phyloP scores from a whole-genome alignment of 441 rosid genomes.

The Euphorbia schlechtendalii region DNA sequence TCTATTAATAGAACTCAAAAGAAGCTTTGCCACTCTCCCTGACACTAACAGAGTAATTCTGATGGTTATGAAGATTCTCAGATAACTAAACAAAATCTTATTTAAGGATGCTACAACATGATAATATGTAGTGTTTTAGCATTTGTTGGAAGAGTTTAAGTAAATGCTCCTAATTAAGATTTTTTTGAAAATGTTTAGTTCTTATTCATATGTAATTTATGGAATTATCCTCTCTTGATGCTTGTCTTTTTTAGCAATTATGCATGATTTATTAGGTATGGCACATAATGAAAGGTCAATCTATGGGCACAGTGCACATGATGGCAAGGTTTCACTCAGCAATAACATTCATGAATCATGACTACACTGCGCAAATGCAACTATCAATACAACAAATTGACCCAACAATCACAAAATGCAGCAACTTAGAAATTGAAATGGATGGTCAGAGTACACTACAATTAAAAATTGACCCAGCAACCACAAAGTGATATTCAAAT shows the following conservation, averaged over 20 bases:
- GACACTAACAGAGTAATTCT: not conserved
- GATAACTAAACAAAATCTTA: not conserved
- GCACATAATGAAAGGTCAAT: too few species aligned
- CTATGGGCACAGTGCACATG: too few species aligned
- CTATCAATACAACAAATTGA: too few species aligned
- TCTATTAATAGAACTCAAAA: not conserved
- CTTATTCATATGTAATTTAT: not conserved
- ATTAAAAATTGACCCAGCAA: too few species aligned
- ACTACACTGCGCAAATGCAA: too few species aligned
- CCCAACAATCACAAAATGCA: too few species aligned
- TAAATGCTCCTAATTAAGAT: not conserved
- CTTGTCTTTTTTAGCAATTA: constrained; percentile 6
- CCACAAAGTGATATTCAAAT: not conserved
- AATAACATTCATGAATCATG: too few species aligned
- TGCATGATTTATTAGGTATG: constrained; percentile 17
- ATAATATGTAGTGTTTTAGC: not conserved
- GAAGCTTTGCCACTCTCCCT: not conserved
- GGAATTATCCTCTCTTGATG: not conserved
- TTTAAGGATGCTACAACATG: not conserved
- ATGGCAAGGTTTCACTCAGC: too few species aligned
- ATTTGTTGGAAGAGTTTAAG: not conserved
- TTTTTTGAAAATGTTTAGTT: not conserved
- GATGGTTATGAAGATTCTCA: not conserved
- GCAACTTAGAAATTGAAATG: too few species aligned
- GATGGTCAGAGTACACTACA: too few species aligned